Evolutionary conservation across 1,139 yeast genomes (phyloP), one percentile per base, ranked within the genome.

Genomic region (Taphrina flavorubra): DNA sequence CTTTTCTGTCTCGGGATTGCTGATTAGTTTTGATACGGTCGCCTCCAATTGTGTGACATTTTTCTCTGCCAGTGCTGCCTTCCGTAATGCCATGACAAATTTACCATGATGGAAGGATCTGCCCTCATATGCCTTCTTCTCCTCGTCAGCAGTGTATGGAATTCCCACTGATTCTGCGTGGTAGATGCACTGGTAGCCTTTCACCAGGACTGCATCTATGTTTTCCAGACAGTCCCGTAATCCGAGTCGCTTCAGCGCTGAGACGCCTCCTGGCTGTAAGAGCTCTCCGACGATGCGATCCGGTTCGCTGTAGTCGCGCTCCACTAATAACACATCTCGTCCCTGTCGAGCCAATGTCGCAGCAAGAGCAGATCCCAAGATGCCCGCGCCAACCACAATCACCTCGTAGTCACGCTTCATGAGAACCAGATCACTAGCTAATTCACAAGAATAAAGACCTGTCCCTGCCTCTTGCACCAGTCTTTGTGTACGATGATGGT

Each of bases 201-300:
- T 79, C 56, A 87, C 90, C 37, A 85, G 85, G 20, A 85, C 84
- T 13, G 97, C 97, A 62, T 87, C 94, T 69, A 94, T 94, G 70
- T 85, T 85, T 74, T 91, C 90, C 56, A 94, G 80, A 1, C 96
- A 87, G 72, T 86, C 85, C 37, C 60, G 84, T 89, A 94, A 86
- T 4, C 97, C 98, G 44, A 94, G 81, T 73, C 89, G 87, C 73
- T 84, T 82, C 70, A 94, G 81, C 0, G 97, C 95, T 76, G 88
- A 85, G 47, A 92, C 81, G 14, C 99, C 99, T 37, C 92, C 94
- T 4, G 99, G 99, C 78, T 94, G 99, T 83, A 94, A 83, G 75
- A 94, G 83, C 78, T 94, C 99, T 55, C 99, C 99, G 51, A 94
- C 99, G 70, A 94, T 94, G 74, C 99, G 84, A 78, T 94, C 97